Evolutionary conservation across 2,329 filamentous ascomycete genomes (phyloP), one percentile per base, ranked within the genome.

Genomic region (Colletotrichum tropicicola): DNA sequence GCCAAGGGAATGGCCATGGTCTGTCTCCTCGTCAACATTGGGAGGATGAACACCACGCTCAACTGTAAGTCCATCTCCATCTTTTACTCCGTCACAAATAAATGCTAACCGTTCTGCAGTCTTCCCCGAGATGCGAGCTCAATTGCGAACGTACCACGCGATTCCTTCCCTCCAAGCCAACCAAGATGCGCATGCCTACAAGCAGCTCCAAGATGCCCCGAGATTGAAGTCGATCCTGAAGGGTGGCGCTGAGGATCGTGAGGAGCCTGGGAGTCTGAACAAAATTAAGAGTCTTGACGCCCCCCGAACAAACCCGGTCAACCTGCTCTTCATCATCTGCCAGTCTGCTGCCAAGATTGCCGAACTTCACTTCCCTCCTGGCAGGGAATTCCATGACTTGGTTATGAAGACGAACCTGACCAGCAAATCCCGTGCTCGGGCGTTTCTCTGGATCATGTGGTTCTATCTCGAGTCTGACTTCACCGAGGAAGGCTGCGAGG

Each of bases 1-100:
- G 96, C 95, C 35, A 94, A 97, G 77, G 95, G 93, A 74, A 99
- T 99, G 96, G 96, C 96, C 56, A 99, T 99, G 96, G 95, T 99
- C 64, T 99, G 96, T 79, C 82, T 99, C 69, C 82, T 99, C 72
- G 96, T 99, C 76, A 99, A 99, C 74, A 92, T 99, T 68, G 96
- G 96, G 63, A 87, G 96, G 68, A 99, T 99, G 96, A 99, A 99
- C 79, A 99, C 96, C 2, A 99, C 96, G 0, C 84, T 99, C 49
- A 99, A 99, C 75, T 98, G 94, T 97, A 83, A 75, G 89, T 78
- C 58, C 8, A 23, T 17, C 23, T n/a, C n/a, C 47, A 17, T 12
- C 19, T n/a, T n/a, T n/a, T n/a, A n/a, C n/a, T 17, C 19, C 12
- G 39, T 21, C 49, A 21, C 59, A 43, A 3, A 15, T 17, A 8